A percentile compares a stretch with the other conserved stretches of the same genome.
Evolutionary conservation across 1,284 basidiomycete species (phyloP).

Genomic region (Ustilago nuda): DNA sequence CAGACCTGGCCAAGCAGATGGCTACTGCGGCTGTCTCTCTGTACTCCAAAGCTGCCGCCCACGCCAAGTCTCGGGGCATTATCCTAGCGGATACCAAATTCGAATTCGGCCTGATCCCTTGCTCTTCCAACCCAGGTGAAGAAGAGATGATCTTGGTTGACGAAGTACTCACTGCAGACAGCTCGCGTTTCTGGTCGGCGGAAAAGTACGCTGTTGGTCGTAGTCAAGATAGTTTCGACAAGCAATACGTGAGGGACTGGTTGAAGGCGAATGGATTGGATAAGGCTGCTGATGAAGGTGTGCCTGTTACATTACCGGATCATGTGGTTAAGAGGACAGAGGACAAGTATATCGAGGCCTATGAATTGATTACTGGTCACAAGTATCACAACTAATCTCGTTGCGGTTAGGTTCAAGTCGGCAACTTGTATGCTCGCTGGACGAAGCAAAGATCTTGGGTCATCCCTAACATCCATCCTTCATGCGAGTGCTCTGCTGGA

Average conservation of each 20-base stretch:
- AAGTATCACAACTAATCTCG: slow-evolving; percentile 28
- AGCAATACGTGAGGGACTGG: slow-evolving; percentile 96
- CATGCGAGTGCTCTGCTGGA: not conserved
- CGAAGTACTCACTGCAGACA: slow-evolving; percentile 95
- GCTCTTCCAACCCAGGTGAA: slow-evolving; percentile 34
- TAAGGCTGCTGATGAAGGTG: slow-evolving; percentile 58
- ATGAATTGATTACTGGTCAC: slow-evolving; percentile 60
- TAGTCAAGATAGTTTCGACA: slow-evolving; percentile 91
- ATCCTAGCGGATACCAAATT: slow-evolving; percentile 97
- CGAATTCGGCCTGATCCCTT: slow-evolving; percentile 79
- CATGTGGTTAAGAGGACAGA: slow-evolving; percentile 62
- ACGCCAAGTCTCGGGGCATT: slow-evolving; percentile 82
- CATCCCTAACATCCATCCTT: not conserved
- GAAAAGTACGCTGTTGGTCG: slow-evolving; percentile 80
- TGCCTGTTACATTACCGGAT: slow-evolving; percentile 59
- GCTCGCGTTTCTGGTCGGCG: slow-evolving; percentile 94
- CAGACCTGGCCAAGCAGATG: slow-evolving; percentile 76
- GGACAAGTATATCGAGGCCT: slow-evolving; percentile 66
- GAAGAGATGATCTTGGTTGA: slow-evolving; percentile 85
- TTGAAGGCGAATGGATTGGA: slow-evolving; percentile 61
- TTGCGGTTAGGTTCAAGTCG: not conserved
- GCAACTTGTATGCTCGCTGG: not conserved
- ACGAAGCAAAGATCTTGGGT: not conserved
- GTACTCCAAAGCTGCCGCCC: slow-evolving; percentile 81
- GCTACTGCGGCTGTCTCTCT: slow-evolving; percentile 76